These are phyloP conservation scores for Cephalotrichum gorgonifer DNA, from an alignment of 2,329 filamentous ascomycete species.

Conservation along the genomic window DNA sequence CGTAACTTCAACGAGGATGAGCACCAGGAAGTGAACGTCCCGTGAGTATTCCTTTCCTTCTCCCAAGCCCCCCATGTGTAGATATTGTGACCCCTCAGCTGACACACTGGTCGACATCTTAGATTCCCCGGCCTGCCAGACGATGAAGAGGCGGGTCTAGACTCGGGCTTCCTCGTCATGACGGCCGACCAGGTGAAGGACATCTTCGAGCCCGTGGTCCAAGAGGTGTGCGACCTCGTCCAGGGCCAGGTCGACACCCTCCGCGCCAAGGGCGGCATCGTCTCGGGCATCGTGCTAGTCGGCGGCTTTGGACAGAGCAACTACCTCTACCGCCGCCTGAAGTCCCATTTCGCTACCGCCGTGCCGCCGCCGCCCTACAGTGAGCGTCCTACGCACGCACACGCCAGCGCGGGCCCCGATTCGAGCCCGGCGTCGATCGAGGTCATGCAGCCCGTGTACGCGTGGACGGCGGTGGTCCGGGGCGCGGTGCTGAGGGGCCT, in stretches of 20 bases:
- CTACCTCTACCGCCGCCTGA: constrained; percentile 63
- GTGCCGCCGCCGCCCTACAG: constrained; percentile 54
- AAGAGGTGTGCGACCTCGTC: constrained; percentile 58
- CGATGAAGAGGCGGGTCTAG: constrained; percentile 63
- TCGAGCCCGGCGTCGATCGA: constrained; percentile 47
- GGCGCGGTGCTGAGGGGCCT: constrained; percentile 66
- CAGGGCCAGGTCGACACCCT: constrained; percentile 57
- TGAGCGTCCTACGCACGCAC: constrained; percentile 58
- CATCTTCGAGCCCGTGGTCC: constrained; percentile 67
- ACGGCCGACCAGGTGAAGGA: constrained; percentile 57
- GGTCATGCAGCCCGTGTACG: constrained; percentile 73
- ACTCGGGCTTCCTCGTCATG: constrained; percentile 69
- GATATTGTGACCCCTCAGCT: too few relatives aligned
- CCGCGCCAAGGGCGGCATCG: constrained; percentile 48
- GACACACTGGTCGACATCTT: neutral
- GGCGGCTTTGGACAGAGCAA: constrained; percentile 75
- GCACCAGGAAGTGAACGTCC: constrained; percentile 66
- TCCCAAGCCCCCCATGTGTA: too few relatives aligned
- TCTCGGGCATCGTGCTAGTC: constrained; percentile 69
- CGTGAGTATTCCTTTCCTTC: constrained; percentile 31
- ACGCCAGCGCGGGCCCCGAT: constrained; percentile 32
- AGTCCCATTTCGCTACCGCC: constrained; percentile 53
- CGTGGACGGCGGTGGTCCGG: constrained; percentile 71
- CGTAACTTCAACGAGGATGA: constrained; percentile 74
- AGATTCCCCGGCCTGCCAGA: constrained; percentile 66